These are phyloP conservation scores for Fusarium sp. DNA, from an alignment of 2,329 filamentous ascomycete genomes.

Conservation along the genomic window DNA sequence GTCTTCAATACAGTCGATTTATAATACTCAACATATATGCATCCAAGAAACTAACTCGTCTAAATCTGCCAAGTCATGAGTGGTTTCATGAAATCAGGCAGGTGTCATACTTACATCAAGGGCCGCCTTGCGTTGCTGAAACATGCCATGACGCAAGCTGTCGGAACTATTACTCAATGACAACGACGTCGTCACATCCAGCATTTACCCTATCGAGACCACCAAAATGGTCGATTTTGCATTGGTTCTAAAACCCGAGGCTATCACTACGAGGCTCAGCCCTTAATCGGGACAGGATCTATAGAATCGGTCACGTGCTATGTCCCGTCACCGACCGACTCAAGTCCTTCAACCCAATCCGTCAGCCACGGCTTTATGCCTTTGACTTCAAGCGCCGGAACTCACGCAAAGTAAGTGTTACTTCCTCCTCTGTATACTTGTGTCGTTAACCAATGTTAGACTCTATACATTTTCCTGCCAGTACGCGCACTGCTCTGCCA, in stretches of 20 bases:
- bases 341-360: no score
- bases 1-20: not conserved
- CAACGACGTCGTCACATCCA: not conserved
- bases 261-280: no score
- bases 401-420: fast-evolving
- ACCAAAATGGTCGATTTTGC: not conserved
- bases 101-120: not conserved
- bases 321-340: no score
- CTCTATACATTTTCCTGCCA: fast-evolving
- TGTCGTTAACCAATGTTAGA: no score
- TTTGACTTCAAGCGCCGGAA: fast-evolving
- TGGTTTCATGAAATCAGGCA: not conserved
- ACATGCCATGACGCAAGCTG: not conserved
- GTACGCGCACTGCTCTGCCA: no score
- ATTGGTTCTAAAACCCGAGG: not conserved
- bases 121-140: not conserved
- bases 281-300: no score
- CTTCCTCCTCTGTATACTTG: no score
- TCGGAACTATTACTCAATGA: not conserved
- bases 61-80: not conserved
- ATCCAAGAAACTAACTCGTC: not conserved
- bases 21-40: not conserved
- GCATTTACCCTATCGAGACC: not conserved
- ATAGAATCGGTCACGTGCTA: no score
- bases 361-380: no score